Evolutionary conservation across 1,284 basidiomycete species (phyloP), one percentile per base, ranked within the genome.

Genomic region (Cutaneotrichosporon sp.): DNA sequence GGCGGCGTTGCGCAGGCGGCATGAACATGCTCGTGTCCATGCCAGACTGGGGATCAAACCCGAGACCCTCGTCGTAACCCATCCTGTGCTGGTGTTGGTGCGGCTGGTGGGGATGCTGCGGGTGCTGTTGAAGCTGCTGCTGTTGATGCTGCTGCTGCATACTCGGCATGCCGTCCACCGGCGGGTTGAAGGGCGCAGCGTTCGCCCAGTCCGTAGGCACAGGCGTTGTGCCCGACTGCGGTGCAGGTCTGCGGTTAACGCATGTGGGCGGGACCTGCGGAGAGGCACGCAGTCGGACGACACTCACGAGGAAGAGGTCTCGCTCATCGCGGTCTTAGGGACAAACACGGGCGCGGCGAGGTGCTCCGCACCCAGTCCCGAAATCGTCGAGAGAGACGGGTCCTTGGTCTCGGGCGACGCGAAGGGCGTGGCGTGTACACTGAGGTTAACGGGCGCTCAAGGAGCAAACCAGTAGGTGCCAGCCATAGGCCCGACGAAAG

Each of bases 271-370:
- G 49, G 4, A 40, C 13, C 14, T 16, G 40, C 40, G 14, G 11
- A 14, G 40, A 42, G 14, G 42, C 18, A 46, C 16, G 18, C 18
- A 40, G 6, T 18, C 2, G 2, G n/a, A 18, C 16, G 42, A 9
- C 18, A 65, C 65, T 56, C 51, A 62, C 64, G 38, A 60, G 57
- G 67, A 63, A 40, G 67, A 62, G 32, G 63, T 49, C 42, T 69
- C 66, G 38, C 75, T 73, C 32, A 77, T 65, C 13, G 58, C 36
- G 18, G 84, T 81, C 77, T 90, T 92, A 40, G 91, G 91, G 26
- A 94, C 87, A 69, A 94, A 94, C 50, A 92, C 88, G 46, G 91
- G 91, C 0, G 91, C 91, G 73, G 75, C 62, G 8, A 77, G 70
- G 57, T 76, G 71, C 65, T 70, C 74, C 16, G 56, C 73, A 21